Evolutionary conservation across 2,329 filamentous ascomycete genomes (phyloP).

Genomic region (Fusarium chaquense): DNA sequence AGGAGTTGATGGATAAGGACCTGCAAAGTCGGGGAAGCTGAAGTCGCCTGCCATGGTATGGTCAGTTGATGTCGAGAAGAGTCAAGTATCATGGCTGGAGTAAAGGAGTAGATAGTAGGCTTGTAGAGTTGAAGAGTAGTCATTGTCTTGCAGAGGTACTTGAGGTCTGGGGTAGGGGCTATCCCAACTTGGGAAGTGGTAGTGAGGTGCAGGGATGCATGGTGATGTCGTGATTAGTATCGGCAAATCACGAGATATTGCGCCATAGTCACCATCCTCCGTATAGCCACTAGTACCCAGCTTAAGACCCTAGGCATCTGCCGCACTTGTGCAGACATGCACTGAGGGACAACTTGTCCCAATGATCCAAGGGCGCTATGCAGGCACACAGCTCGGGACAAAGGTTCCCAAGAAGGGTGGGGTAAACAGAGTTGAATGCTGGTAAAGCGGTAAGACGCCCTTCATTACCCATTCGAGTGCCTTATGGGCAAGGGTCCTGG

Average conservation of each 20-base stretch:
- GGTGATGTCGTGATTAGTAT: conserved; percentile 47
- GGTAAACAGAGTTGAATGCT: conserved; percentile 17
- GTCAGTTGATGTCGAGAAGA: conserved; percentile 46
- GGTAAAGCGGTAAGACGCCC: conserved; percentile 27
- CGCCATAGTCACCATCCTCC: conserved; percentile 66
- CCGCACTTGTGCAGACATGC: conserved; percentile 42
- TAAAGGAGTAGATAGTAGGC: conserved; percentile 31
- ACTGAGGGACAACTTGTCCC: conserved; percentile 42
- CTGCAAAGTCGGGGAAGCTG: conserved; percentile 66
- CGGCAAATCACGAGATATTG: conserved; percentile 70
- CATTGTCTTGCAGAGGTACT: conserved; percentile 37
- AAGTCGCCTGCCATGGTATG: conserved; percentile 68
- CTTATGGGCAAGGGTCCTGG: conserved; percentile 26
- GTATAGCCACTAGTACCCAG: conserved; percentile 47
- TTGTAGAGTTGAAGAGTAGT: conserved; percentile 38
- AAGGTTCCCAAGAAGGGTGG: conserved; percentile 35
- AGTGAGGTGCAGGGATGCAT: conserved; percentile 40
- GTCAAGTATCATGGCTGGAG: conserved; percentile 42
- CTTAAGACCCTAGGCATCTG: conserved; percentile 28
- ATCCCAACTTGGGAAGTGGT: conserved; percentile 47
- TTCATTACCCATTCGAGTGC: conserved; percentile 28
- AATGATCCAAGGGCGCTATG: conserved; percentile 31
- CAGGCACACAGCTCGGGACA: conserved; percentile 28
- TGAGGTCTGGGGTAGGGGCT: conserved; percentile 41
- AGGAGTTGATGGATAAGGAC: conserved; percentile 63